phyloP scores from a whole-genome alignment of 768 basidiomycete species.

The Cystobasidium tubakii region DNA sequence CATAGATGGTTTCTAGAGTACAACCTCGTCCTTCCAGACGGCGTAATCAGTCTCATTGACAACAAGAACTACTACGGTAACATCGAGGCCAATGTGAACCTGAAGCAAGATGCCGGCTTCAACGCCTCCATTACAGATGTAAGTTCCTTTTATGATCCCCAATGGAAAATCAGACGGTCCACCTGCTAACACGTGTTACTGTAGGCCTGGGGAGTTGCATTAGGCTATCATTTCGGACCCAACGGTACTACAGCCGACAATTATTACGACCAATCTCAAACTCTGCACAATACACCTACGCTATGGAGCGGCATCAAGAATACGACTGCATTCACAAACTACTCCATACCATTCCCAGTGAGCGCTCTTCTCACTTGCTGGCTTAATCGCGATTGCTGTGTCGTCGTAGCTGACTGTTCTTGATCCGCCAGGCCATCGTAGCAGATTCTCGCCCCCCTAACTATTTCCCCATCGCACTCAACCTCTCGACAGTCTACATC shows the following conservation, averaged over 20 bases:
- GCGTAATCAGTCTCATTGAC: slow-evolving; percentile 53
- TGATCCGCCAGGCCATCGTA: slow-evolving; percentile 24
- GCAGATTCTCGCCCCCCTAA: slow-evolving; percentile 29
- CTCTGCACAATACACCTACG: slow-evolving; percentile 66
- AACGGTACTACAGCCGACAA: slow-evolving; percentile 57
- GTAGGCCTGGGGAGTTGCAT: slow-evolving; percentile 55
- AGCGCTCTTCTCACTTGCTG: not conserved
- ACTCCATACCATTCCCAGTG: slow-evolving; percentile 60
- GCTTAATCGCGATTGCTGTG: not conserved
- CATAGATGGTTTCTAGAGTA: slow-evolving; percentile 62
- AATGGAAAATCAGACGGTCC: no score
- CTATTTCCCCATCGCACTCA: slow-evolving; percentile 19
- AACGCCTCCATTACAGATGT: slow-evolving; percentile 37
- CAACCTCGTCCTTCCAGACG: slow-evolving; percentile 57
- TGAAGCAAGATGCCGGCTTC: slow-evolving; percentile 43
- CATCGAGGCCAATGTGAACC: slow-evolving; percentile 35
- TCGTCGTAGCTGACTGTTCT: not conserved
- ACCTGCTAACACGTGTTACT: not conserved
- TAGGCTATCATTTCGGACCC: slow-evolving; percentile 62
- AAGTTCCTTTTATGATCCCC: not conserved
- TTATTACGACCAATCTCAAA: slow-evolving; percentile 57
- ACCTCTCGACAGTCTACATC: slow-evolving; percentile 39
- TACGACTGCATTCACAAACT: slow-evolving; percentile 56
- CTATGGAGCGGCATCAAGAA: slow-evolving; percentile 58
- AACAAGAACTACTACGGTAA: slow-evolving; percentile 31